Conservation (phyloP, 2,329 filamentous ascomycete species). For the Beauveria caledonica region DNA sequence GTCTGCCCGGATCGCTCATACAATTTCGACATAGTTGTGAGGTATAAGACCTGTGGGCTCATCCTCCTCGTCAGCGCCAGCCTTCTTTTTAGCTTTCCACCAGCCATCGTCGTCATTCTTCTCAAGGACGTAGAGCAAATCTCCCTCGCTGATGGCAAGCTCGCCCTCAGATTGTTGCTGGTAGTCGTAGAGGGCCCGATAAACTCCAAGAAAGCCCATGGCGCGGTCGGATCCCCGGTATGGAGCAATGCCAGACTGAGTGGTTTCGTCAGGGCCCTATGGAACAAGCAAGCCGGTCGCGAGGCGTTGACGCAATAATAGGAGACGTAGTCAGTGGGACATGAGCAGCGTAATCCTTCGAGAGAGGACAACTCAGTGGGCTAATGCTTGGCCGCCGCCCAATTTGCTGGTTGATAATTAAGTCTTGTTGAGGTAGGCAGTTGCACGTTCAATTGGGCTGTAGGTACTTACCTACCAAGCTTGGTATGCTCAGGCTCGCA, state of each 20-base stretch:
- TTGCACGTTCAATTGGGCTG: not conserved
- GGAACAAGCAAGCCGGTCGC: not conserved
- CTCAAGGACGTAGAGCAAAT: conserved; percentile 80
- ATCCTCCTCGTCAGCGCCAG: conserved; percentile 73
- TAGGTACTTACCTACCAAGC: too few relatives aligned
- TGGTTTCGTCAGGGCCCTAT: not conserved
- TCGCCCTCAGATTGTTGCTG: conserved; percentile 78
- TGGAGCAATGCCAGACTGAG: not conserved
- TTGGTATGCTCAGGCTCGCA: not conserved
- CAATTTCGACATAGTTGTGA: conserved; percentile 92
- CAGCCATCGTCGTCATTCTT: conserved; percentile 73
- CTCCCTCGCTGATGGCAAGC: conserved; percentile 75
- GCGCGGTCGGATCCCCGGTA: conserved; percentile 15
- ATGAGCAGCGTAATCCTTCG: not conserved
- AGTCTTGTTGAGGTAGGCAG: conserved; percentile 9
- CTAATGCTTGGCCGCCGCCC: not conserved
- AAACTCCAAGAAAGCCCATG: conserved; percentile 92
- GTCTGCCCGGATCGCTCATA: conserved; percentile 26
- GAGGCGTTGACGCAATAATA: not conserved
- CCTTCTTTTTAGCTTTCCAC: conserved; percentile 96
- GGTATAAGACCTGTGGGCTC: conserved; percentile 87
- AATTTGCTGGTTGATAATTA: not conserved
- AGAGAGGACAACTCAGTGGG: not conserved
- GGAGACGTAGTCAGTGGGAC: not conserved
- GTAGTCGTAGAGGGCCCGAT: conserved; percentile 89